Evolutionary conservation across 345 rosid genomes (phyloP).

Genomic region (Carallia brachiata): DNA sequence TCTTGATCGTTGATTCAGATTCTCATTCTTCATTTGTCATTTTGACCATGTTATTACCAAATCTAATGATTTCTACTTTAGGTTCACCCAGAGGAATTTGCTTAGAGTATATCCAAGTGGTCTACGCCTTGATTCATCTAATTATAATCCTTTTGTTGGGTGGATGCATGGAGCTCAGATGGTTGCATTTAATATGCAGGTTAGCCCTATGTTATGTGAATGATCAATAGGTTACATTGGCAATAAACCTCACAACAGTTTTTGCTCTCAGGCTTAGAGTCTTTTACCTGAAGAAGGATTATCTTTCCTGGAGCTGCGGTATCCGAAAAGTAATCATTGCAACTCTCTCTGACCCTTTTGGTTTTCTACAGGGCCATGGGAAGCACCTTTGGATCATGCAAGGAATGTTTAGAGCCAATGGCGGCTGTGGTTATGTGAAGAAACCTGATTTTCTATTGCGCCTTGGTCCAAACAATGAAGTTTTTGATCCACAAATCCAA

Average conservation of each 20-base stretch:
- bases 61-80: neutral
- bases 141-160: slow-evolving; percentile 25
- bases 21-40: neutral
- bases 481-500: slow-evolving; percentile 2
- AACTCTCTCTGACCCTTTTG: neutral
- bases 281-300: too few species aligned
- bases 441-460: slow-evolving; percentile 26
- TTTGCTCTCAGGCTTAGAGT: too few species aligned
- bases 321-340: too few species aligned
- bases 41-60: neutral
- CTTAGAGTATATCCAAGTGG: slow-evolving; percentile 28
- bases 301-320: too few species aligned
- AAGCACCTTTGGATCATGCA: slow-evolving; percentile 30
- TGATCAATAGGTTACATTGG: too few species aligned
- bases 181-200: slow-evolving; percentile 40
- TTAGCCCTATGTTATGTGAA: slow-evolving; percentile 2
- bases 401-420: slow-evolving; percentile 32
- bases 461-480: slow-evolving; percentile 4
- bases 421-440: slow-evolving; percentile 32
- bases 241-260: too few species aligned
- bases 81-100: slow-evolving; percentile 27
- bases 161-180: slow-evolving; percentile 34
- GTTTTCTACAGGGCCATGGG: slow-evolving; percentile 20
- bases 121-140: slow-evolving; percentile 23
- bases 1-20: too few species aligned